Evolutionary conservation across 2,329 filamentous ascomycete species (phyloP).

Genomic region (Trichophyton mentagrophytes): DNA sequence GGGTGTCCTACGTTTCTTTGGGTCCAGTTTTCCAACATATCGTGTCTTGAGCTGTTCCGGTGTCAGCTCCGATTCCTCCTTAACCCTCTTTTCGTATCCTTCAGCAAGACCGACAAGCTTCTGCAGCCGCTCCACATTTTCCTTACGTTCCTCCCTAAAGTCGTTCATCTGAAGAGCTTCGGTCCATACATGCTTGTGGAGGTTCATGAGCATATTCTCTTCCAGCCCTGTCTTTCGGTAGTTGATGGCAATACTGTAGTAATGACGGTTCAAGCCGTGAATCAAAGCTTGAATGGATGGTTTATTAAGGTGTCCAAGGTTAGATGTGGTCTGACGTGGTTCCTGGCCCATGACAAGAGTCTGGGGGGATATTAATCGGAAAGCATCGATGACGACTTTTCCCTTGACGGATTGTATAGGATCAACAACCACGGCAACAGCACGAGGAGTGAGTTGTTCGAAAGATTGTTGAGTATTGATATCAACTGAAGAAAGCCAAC

Average conservation of each 20-base stretch:
- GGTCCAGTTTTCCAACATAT: constrained; percentile 97
- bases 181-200: constrained; percentile 99
- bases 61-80: constrained; percentile 93
- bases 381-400: constrained; percentile 98
- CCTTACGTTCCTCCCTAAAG: constrained; percentile 69
- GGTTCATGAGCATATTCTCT: constrained; percentile 99
- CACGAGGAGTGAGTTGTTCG: constrained; percentile 91
- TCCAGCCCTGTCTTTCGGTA: constrained; percentile 95
- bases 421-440: constrained; percentile 94
- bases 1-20: constrained; percentile 66
- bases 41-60: constrained; percentile 97
- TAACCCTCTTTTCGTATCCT: constrained; percentile 96
- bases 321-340: constrained; percentile 92
- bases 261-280: constrained; percentile 93
- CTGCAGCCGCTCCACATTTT: constrained; percentile 80
- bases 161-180: constrained; percentile 95
- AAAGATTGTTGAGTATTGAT: constrained; percentile 99
- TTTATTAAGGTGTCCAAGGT: constrained; percentile 96
- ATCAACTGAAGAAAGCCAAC: constrained; percentile 97
- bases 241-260: constrained; percentile 98
- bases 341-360: constrained; percentile 97
- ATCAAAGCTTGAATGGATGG: constrained; percentile 99
- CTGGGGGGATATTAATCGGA: constrained; percentile 96
- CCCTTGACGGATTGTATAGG: constrained; percentile 99
- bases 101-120: constrained; percentile 80